These are phyloP conservation scores for Talinum fruticosum DNA, from an alignment of 148 eudicot species.

Conservation along the genomic window DNA sequence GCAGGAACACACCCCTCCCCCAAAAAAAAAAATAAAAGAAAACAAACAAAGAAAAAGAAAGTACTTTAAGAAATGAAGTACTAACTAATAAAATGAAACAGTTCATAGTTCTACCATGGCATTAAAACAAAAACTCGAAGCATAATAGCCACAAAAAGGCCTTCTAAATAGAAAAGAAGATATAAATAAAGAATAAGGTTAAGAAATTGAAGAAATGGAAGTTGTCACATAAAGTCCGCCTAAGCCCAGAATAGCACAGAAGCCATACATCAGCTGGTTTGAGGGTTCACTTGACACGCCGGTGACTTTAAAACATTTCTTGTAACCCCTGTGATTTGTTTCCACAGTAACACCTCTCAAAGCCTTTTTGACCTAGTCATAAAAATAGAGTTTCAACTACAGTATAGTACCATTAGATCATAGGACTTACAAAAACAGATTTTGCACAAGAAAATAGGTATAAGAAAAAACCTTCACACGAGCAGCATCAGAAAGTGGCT, in stretches of 20 bases:
- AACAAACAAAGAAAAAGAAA: too few species aligned
- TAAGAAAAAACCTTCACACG: conserved; percentile 50
- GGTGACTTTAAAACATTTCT: conserved; percentile 41
- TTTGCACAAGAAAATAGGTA: neutral
- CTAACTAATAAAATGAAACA: neutral
- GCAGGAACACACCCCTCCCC: too few species aligned
- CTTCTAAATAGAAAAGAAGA: neutral
- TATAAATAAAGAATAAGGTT: neutral
- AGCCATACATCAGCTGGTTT: conserved; percentile 48
- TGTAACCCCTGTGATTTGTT: conserved; percentile 28
- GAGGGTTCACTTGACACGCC: conserved; percentile 44
- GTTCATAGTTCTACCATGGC: neutral
- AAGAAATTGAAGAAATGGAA: neutral
- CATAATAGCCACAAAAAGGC: neutral
- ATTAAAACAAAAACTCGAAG: neutral
- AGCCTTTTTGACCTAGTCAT: conserved; percentile 50
- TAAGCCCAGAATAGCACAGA: neutral
- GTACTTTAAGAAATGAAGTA: neutral
- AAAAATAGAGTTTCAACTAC: neutral
- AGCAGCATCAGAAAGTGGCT: conserved; percentile 49
- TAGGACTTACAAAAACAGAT: too few species aligned
- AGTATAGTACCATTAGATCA: neutral
- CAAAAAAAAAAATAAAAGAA: too few species aligned
- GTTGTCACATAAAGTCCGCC: neutral
- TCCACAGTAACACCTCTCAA: conserved; percentile 55